Percentiles rank a stretch among this genome's conserved stretches.
phyloP scores from a whole-genome alignment of 2,329 filamentous ascomycete species.

The Aspergillus pseudoviridinutans region DNA sequence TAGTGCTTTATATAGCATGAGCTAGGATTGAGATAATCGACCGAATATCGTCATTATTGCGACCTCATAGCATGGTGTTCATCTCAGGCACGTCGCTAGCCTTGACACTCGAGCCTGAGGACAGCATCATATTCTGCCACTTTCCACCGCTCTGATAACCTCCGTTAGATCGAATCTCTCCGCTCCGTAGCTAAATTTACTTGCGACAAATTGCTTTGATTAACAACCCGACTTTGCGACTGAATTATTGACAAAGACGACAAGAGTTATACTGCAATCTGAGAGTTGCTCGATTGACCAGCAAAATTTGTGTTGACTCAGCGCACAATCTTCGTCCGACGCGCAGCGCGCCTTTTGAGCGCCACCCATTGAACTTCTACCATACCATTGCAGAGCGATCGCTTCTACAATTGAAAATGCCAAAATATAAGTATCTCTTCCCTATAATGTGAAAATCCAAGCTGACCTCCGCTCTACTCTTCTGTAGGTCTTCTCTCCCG shows the following conservation, averaged over 20 bases:
- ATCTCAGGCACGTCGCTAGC: background rate
- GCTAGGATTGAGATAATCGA: background rate
- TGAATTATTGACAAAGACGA: background rate
- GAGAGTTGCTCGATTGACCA: background rate
- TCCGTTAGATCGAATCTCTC: slow-evolving; percentile 8
- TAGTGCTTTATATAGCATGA: background rate
- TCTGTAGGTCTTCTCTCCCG: slow-evolving; percentile 55
- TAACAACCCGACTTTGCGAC: background rate
- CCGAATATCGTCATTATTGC: background rate
- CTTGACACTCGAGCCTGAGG: slow-evolving; percentile 4
- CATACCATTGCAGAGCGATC: slow-evolving; percentile 3
- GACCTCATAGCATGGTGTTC: background rate
- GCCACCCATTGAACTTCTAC: slow-evolving; percentile 10
- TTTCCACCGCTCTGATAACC: slow-evolving; percentile 3
- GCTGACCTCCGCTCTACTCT: slow-evolving; percentile 57
- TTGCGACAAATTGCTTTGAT: background rate
- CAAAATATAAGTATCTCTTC: slow-evolving; percentile 67
- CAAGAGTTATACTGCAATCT: background rate
- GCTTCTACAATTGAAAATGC: slow-evolving; percentile 58
- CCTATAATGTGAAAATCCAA: slow-evolving; percentile 4
- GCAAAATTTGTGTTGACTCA: background rate
- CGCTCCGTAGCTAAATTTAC: background rate
- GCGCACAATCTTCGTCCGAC: background rate
- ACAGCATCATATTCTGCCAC: slow-evolving; percentile 1
- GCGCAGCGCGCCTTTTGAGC: slow-evolving; percentile 15